These are phyloP conservation scores for Suhomyces terraborum DNA, from an alignment of 1,139 yeast genomes.

Conservation along the genomic window DNA sequence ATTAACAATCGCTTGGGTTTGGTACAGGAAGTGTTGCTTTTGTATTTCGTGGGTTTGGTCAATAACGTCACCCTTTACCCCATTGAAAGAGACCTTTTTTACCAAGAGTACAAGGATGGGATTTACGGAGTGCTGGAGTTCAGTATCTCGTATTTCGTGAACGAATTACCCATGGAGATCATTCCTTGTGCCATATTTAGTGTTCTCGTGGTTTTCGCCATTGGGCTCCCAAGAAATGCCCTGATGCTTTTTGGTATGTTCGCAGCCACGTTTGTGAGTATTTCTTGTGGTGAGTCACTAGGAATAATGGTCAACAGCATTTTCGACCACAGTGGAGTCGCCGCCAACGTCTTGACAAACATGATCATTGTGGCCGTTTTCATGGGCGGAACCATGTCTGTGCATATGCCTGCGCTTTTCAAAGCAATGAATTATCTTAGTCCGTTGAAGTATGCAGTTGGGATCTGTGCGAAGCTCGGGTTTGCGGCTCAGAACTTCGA, in stretches of 20 bases:
- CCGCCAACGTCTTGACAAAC: constrained; percentile 24
- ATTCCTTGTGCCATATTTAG: constrained; percentile 24
- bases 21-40: constrained; percentile 25
- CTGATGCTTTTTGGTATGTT: constrained; percentile 27
- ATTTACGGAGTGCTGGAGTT: constrained; percentile 25
- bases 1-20: constrained; percentile 27
- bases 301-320: constrained; percentile 26
- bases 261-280: constrained; percentile 19
- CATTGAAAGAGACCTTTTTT: constrained; percentile 25
- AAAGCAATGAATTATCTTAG: constrained; percentile 26
- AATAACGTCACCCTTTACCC: constrained; percentile 29
- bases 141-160: constrained; percentile 24
- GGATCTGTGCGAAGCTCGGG: constrained; percentile 39
- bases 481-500: constrained; percentile 35
- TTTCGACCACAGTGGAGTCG: constrained; percentile 27
- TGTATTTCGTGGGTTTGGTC: constrained; percentile 28
- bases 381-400: constrained; percentile 33
- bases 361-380: constrained; percentile 25
- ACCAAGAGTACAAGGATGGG: constrained; percentile 28
- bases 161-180: constrained; percentile 28
- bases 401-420: constrained; percentile 28
- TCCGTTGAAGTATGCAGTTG: constrained; percentile 29
- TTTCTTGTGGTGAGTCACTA: constrained; percentile 28
- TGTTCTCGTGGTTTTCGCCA: constrained; percentile 24
- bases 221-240: constrained; percentile 26